phyloP scores from a whole-genome alignment of 2,329 filamentous ascomycete genomes.

The Lecanicillium sp. region DNA sequence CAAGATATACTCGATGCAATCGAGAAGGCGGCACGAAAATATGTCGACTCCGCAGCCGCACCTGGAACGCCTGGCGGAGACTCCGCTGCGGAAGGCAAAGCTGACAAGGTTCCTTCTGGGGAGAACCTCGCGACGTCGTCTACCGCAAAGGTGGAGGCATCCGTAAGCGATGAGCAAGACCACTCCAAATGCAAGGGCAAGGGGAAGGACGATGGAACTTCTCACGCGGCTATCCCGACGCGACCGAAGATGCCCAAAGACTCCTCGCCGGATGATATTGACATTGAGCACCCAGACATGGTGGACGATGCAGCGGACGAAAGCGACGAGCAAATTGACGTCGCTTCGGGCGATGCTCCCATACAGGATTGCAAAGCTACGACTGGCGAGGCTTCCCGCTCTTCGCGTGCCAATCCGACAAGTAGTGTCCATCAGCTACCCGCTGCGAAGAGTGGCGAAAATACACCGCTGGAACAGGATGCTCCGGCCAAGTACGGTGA shows the following conservation, averaged over 20 bases:
- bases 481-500: too few relatives aligned
- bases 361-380: too few relatives aligned
- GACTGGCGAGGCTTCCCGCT: too few relatives aligned
- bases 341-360: neutral
- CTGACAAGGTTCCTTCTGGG: neutral
- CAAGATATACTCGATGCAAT: constrained; percentile 43
- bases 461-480: too few relatives aligned
- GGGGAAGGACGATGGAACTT: too few relatives aligned
- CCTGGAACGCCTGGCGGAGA: constrained; percentile 7
- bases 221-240: too few relatives aligned
- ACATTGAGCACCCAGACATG: constrained; percentile 32
- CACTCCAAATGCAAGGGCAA: too few relatives aligned
- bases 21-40: constrained; percentile 42
- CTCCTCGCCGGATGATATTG: constrained; percentile 38
- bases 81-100: neutral
- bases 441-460: too few relatives aligned
- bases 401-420: too few relatives aligned
- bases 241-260: constrained; percentile 12
- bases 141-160: neutral
- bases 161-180: too few relatives aligned
- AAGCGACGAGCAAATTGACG: constrained; percentile 14
- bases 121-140: neutral
- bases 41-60: constrained; percentile 32
- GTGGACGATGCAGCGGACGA: constrained; percentile 19
- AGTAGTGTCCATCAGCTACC: too few relatives aligned